phyloP scores from a whole-genome alignment of 495 filamentous ascomycete species.

The Penicillium alfredii region DNA sequence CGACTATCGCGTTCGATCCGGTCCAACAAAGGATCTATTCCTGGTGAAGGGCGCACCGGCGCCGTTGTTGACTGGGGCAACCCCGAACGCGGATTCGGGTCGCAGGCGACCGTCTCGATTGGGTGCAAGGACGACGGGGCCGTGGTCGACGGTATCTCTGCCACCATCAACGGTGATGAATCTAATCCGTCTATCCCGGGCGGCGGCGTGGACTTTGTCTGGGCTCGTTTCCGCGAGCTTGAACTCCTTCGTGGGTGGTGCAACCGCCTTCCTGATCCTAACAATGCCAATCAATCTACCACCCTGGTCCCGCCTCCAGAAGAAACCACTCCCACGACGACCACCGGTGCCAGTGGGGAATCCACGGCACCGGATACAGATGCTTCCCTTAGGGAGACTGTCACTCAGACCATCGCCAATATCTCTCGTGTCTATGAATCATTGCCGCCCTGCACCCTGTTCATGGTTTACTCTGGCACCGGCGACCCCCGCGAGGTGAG shows the following conservation, averaged over 20 bases:
- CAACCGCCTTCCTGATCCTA: conserved; percentile 48
- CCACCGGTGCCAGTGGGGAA: conserved; percentile 1
- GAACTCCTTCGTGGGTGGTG: conserved; percentile 81
- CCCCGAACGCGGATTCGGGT: conserved; percentile 65
- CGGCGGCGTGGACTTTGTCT: conserved; percentile 79
- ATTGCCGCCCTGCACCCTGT: conserved; percentile 75
- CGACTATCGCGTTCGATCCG: conserved; percentile 60
- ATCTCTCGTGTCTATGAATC: conserved; percentile 67
- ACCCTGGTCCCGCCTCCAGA: conserved; percentile 26
- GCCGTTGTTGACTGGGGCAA: conserved; percentile 88
- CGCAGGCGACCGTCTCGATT: conserved; percentile 63
- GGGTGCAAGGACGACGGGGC: conserved; percentile 69
- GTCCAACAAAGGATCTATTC: conserved; percentile 39
- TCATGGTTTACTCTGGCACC: conserved; percentile 83
- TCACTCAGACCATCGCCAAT: conserved; percentile 46
- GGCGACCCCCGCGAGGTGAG: conserved; percentile 79
- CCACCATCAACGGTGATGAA: conserved; percentile 62
- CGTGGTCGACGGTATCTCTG: conserved; percentile 62
- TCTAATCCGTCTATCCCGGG: conserved; percentile 55
- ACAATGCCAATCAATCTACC: conserved; percentile 48
- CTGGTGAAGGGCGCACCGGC: conserved; percentile 54
- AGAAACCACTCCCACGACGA: conserved; percentile 16
- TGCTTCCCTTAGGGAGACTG: conserved; percentile 34
- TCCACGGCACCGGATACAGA: conserved; percentile 2
- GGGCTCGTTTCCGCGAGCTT: conserved; percentile 79